Evolutionary conservation across 257 asterid species (phyloP), one percentile per base, ranked within the genome.

Genomic region (Vinca minor): DNA sequence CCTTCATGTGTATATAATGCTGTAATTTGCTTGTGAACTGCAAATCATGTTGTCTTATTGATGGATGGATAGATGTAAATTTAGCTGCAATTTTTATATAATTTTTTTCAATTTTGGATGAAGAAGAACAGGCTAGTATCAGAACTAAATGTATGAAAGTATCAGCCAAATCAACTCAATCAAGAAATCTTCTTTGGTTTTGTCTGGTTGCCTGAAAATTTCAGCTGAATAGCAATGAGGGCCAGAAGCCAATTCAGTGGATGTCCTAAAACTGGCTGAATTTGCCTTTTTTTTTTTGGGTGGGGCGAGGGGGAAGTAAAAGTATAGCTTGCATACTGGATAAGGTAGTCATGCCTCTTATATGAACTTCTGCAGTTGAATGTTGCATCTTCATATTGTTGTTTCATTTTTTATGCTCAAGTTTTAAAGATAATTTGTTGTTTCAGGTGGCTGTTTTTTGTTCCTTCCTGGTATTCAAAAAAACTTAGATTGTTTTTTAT

Each of bases 1-100:
- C 71, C 77, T 75, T 78, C 81, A 63, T 77, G 78, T 70, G 77
- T 76, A 82, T 73, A 77, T 78, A 63, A 70, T 44, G 66, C 77
- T 75, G 77, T 75, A 72, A 69, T 76, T 67, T 71, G 55, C 53
- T 62, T 66, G 57, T 72, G 65, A 59, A 41, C 69, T 72, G 69
- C 45, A 73, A 62, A 71, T 32, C 56, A 21, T 41, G 17, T 26
- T 63, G 20, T 45, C 57, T 36, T 52, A 11, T 23, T 59, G 41
- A 35, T 34, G n/a, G 61, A 45, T 31, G 48, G 61, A 45, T 31
- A 41, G 63, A 23, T 34, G 12, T 34, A 32, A 41, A 64, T 49
- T 35, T 26, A 50, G 54, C 21, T 15, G 21, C 32, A 44, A 55
- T 36, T 62, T 25, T 50, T 28, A 29, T 21, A 18, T 59, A 59